Percentiles rank a stretch among this genome's conserved stretches.
Evolutionary conservation across 148 eudicot species (phyloP).

Genomic region (Rhododendron molle): DNA sequence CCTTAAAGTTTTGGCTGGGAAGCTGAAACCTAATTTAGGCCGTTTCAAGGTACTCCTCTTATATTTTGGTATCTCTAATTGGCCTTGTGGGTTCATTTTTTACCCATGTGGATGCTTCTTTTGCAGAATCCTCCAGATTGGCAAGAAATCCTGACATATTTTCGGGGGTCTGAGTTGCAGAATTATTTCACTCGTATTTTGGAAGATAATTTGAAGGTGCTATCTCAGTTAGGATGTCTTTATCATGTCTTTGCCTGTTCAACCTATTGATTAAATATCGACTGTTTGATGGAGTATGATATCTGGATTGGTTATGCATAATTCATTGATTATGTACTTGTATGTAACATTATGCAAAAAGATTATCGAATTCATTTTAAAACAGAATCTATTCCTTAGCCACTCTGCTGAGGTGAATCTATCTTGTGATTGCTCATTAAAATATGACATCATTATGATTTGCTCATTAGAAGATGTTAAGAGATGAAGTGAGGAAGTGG

Average conservation of each 20-base stretch:
- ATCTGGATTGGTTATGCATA: not conserved
- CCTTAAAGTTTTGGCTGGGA: constrained; percentile 96
- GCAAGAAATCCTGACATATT: constrained; percentile 82
- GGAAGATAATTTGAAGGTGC: constrained; percentile 88
- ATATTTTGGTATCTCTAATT: not conserved
- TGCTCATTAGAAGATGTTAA: not conserved
- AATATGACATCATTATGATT: not conserved
- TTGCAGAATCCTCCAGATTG: constrained; percentile 94
- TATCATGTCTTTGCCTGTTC: not conserved
- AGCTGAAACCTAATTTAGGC: constrained; percentile 91
- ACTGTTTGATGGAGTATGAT: not conserved
- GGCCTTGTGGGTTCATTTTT: not conserved
- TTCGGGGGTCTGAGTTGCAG: constrained; percentile 87
- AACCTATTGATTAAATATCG: not conserved
- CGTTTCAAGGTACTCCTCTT: constrained; percentile 60
- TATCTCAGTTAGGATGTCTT: not conserved
- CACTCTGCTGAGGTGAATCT: not conserved
- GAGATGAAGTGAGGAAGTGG: not conserved
- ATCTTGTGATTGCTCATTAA: not conserved
- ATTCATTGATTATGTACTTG: not conserved
- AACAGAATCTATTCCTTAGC: not conserved
- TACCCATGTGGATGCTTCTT: constrained; percentile 1
- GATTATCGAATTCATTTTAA: not conserved
- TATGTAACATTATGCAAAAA: not conserved
- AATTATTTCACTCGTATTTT: constrained; percentile 87